These are phyloP conservation scores for Crinitomyces ghanaensis DNA, from an alignment of 805 yeast genomes.

Conservation along the genomic window DNA sequence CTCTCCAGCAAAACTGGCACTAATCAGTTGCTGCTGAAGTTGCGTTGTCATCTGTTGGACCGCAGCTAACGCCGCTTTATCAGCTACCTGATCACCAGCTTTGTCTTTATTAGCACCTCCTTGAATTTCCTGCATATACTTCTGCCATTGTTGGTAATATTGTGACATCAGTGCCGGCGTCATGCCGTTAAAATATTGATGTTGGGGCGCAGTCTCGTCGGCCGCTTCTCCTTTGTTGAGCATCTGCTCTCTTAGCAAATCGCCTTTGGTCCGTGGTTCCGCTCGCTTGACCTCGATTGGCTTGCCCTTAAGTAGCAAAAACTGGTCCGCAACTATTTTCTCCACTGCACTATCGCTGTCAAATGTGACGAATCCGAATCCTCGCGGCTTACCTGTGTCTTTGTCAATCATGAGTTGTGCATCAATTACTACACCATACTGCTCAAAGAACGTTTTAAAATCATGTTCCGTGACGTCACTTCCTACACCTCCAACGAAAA, in stretches of 20 bases:
- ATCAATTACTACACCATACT: conserved; percentile 85
- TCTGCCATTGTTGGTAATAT: conserved; percentile 32
- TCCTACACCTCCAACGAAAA: conserved; percentile 94
- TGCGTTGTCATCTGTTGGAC: conserved; percentile 16
- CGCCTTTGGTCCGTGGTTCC: conserved; percentile 24
- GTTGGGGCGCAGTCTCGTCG: conserved; percentile 4
- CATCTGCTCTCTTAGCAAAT: not conserved
- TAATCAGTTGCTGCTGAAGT: conserved; percentile 7
- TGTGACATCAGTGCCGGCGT: conserved; percentile 33
- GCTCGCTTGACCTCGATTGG: conserved; percentile 35
- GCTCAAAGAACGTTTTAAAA: conserved; percentile 73
- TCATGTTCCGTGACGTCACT: conserved; percentile 88
- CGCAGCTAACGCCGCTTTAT: conserved; percentile 5
- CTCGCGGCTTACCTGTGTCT: conserved; percentile 93
- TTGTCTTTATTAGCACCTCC: conserved; percentile 23
- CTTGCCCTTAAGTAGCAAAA: conserved; percentile 74
- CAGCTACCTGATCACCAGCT: conserved; percentile 8
- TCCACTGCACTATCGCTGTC: conserved; percentile 94
- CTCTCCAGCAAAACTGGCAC: conserved; percentile 3
- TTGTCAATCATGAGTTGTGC: conserved; percentile 96
- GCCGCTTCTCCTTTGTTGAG: not conserved
- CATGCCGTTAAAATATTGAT: conserved; percentile 23
- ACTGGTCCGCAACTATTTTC: conserved; percentile 69
- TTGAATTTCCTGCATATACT: conserved; percentile 29
- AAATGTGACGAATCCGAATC: conserved; percentile 93